Percentiles rank a stretch among this genome's conserved stretches.
These are phyloP conservation scores for Priceomyces castillae DNA, from an alignment of 805 yeast species.

Conservation along the genomic window DNA sequence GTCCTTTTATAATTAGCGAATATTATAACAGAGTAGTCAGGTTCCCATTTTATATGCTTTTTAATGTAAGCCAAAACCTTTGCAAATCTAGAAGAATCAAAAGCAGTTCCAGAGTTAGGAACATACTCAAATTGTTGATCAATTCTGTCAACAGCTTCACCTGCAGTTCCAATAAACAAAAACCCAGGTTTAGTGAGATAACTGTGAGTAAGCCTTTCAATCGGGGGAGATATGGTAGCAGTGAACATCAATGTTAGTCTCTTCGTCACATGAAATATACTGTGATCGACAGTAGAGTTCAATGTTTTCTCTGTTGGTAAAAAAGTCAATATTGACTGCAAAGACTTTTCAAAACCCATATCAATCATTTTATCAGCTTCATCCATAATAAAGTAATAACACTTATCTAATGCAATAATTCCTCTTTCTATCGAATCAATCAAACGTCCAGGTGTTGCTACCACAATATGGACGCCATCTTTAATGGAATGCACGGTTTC, in stretches of 20 bases:
- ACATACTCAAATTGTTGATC: slow-evolving; percentile 57
- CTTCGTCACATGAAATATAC: slow-evolving; percentile 36
- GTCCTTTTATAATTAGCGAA: slow-evolving; percentile 76
- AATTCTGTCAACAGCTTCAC: slow-evolving; percentile 65
- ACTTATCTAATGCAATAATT: slow-evolving; percentile 55
- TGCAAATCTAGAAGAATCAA: slow-evolving; percentile 37
- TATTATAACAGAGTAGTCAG: slow-evolving; percentile 51
- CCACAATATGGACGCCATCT: slow-evolving; percentile 71
- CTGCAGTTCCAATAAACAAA: slow-evolving; percentile 65
- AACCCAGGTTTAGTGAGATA: slow-evolving; percentile 62
- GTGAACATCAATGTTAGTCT: slow-evolving; percentile 87
- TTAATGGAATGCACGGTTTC: slow-evolving; percentile 60
- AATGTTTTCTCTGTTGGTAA: slow-evolving; percentile 44
- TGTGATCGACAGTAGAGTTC: slow-evolving; percentile 25
- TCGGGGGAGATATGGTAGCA: slow-evolving; percentile 81
- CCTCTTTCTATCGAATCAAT: slow-evolving; percentile 75
- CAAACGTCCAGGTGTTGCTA: slow-evolving; percentile 93
- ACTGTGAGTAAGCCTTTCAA: slow-evolving; percentile 62
- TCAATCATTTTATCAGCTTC: slow-evolving; percentile 97
- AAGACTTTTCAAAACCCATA: slow-evolving; percentile 86
- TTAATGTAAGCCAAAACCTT: slow-evolving; percentile 39
- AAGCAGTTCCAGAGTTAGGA: slow-evolving; percentile 24
- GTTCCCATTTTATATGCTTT: slow-evolving; percentile 39
- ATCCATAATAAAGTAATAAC: slow-evolving; percentile 75
- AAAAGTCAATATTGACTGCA: slow-evolving; percentile 54